A percentile compares a stretch with the other conserved stretches of the same genome.
These are phyloP conservation scores for Penicillium verhagenii DNA, from an alignment of 495 filamentous ascomycete genomes.

Conservation along the genomic window DNA sequence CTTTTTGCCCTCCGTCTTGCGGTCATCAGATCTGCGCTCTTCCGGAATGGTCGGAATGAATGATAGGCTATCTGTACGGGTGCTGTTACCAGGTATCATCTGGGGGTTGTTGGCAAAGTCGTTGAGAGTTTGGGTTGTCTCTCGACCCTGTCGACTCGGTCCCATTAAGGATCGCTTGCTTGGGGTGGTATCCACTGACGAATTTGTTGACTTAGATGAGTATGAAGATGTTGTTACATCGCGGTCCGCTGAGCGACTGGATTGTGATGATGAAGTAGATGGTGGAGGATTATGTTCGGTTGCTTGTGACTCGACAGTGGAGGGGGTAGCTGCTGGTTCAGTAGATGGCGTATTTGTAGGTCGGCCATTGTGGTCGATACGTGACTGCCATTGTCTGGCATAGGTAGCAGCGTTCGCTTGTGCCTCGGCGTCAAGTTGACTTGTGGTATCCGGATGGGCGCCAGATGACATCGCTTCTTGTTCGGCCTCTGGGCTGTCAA, in stretches of 20 bases:
- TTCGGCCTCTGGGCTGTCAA: constrained; percentile 28
- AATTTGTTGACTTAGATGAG: constrained; percentile 21
- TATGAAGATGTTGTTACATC: constrained; percentile 35
- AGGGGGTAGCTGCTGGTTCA: constrained; percentile 55
- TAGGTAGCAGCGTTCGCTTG: constrained; percentile 26
- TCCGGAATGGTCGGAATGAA: constrained; percentile 78
- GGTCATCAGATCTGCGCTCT: constrained; percentile 63
- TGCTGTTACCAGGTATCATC: constrained; percentile 67
- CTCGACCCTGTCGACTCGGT: constrained; percentile 27
- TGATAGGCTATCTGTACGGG: constrained; percentile 73
- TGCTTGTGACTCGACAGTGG: constrained; percentile 68
- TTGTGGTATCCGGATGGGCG: constrained; percentile 8
- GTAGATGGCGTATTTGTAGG: constrained; percentile 38
- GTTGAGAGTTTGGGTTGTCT: constrained; percentile 30
- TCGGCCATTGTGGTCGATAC: constrained; percentile 46
- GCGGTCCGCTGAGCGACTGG: constrained; percentile 56
- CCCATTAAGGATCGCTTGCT: constrained; percentile 28
- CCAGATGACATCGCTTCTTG: constrained; percentile 7
- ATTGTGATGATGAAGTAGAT: constrained; percentile 26
- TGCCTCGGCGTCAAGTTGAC: constrained; percentile 6
- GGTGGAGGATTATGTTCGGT: constrained; percentile 30
- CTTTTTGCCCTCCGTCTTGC: constrained; percentile 62
- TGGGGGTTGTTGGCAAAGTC: constrained; percentile 40
- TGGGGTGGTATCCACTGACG: constrained; percentile 19
- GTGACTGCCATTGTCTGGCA: constrained; percentile 43